Percentiles rank a stretch among this genome's conserved stretches.
Conservation (phyloP, 345 rosid genomes). For the Acer saccharum region DNA sequence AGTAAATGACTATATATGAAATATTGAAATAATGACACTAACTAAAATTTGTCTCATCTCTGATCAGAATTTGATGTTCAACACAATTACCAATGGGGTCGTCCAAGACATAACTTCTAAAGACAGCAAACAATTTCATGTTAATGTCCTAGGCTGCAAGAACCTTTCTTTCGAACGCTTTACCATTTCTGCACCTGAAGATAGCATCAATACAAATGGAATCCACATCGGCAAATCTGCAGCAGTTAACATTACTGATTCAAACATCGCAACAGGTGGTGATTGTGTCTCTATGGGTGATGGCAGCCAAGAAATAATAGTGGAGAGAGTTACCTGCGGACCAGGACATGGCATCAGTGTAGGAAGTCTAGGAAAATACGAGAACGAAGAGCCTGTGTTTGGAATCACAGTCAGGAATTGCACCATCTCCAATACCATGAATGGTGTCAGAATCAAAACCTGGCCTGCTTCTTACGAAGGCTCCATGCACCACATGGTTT, state of each 20-base stretch:
- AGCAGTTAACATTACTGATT: conserved; percentile 24
- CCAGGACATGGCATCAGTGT: conserved; percentile 68
- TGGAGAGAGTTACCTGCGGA: conserved; percentile 43
- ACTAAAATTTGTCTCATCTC: neutral
- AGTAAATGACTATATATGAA: too few relatives aligned
- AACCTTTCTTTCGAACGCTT: conserved; percentile 39
- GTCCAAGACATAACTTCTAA: conserved; percentile 35
- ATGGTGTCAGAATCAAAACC: conserved; percentile 64
- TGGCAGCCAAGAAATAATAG: conserved; percentile 35
- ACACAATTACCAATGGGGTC: conserved; percentile 10
- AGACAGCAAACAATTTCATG: conserved; percentile 54
- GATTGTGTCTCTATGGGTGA: conserved; percentile 60
- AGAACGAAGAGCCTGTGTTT: conserved; percentile 44
- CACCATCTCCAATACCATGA: conserved; percentile 35
- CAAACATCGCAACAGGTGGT: conserved; percentile 47
- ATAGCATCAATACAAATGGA: conserved; percentile 61
- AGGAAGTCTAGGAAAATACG: conserved; percentile 60
- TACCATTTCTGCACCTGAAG: conserved; percentile 34
- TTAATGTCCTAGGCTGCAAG: conserved; percentile 37
- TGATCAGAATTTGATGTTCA: conserved; percentile 20
- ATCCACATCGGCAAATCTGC: conserved; percentile 52
- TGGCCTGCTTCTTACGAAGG: conserved; percentile 49
- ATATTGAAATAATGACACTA: neutral
- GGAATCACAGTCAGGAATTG: conserved; percentile 47
- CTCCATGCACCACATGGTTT: conserved; percentile 36